phyloP scores from a whole-genome alignment of 495 filamentous ascomycete genomes.

The Cenococcum geophilum region DNA sequence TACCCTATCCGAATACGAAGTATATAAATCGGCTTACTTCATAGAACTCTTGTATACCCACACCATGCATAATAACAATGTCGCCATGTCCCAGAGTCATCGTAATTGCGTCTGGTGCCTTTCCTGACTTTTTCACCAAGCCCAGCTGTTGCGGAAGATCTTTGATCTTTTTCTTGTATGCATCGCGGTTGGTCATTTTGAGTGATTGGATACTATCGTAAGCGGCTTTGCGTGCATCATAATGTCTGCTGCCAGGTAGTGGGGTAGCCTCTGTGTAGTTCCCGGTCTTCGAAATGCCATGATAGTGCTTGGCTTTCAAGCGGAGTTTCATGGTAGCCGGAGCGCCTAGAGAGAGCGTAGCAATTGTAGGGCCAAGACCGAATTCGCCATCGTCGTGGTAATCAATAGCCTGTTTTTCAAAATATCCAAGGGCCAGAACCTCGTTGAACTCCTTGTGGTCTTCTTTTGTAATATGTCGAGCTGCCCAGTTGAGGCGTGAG shows the following conservation, averaged over 20 bases:
- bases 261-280: constrained; percentile 29
- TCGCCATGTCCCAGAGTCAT: constrained; percentile 66
- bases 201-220: constrained; percentile 30
- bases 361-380: constrained; percentile 67
- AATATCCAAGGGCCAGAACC: constrained; percentile 66
- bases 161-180: constrained; percentile 33
- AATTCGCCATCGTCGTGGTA: constrained; percentile 83
- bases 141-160: constrained; percentile 30
- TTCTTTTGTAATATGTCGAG: constrained; percentile 39
- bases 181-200: constrained; percentile 29
- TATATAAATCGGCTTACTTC: constrained; percentile 35
- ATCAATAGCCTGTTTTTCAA: constrained; percentile 47
- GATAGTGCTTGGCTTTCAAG: constrained; percentile 55
- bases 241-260: constrained; percentile 40
- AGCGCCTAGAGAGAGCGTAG: constrained; percentile 67
- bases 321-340: constrained; percentile 62
- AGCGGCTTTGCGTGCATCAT: constrained; percentile 35
- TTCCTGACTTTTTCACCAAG: constrained; percentile 31
- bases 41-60: constrained; percentile 61
- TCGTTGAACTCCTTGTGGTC: constrained; percentile 60
- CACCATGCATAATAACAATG: constrained; percentile 76
- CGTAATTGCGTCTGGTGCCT: constrained; percentile 31
- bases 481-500: constrained; percentile 62
- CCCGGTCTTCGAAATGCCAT: constrained; percentile 38
- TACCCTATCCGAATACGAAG: too few species aligned